These are phyloP conservation scores for Ilex aquifolium DNA, from an alignment of 257 asterid genomes.

Conservation along the genomic window DNA sequence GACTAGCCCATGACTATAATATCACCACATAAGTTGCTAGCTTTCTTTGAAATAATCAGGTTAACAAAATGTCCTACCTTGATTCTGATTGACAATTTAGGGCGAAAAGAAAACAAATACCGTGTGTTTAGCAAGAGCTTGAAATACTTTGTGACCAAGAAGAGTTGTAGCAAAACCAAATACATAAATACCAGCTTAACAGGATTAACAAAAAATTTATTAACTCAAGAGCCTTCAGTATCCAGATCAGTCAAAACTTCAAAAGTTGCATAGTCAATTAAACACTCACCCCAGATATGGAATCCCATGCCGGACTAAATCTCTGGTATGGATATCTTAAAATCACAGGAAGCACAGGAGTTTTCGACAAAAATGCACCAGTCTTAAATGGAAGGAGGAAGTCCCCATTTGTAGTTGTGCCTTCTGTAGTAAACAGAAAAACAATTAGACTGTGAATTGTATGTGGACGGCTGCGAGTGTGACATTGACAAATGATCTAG, in stretches of 20 bases:
- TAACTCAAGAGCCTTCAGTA: not conserved
- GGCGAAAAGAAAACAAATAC: not conserved
- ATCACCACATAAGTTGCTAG: not conserved
- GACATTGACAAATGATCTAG: not conserved
- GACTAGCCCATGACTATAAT: no score
- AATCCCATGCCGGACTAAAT: constrained; percentile 97
- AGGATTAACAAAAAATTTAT: not conserved
- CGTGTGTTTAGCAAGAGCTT: not conserved
- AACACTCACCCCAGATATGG: constrained; percentile 86
- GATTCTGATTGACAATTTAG: not conserved
- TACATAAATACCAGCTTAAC: not conserved
- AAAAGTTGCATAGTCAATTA: not conserved
- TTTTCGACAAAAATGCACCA: constrained; percentile 85
- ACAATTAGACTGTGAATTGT: not conserved
- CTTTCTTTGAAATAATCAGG: not conserved
- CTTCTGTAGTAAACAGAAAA: constrained; percentile 46
- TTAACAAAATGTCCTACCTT: not conserved
- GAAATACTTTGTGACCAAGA: not conserved
- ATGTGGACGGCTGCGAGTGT: no score
- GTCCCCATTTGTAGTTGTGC: constrained; percentile 94
- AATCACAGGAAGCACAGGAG: constrained; percentile 86
- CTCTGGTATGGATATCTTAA: constrained; percentile 87
- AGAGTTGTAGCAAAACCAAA: not conserved
- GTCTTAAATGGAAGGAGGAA: constrained; percentile 93
- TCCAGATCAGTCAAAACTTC: not conserved